Evolutionary conservation across 2,329 filamentous ascomycete species (phyloP).

Genomic region (Beauveria varroae): DNA sequence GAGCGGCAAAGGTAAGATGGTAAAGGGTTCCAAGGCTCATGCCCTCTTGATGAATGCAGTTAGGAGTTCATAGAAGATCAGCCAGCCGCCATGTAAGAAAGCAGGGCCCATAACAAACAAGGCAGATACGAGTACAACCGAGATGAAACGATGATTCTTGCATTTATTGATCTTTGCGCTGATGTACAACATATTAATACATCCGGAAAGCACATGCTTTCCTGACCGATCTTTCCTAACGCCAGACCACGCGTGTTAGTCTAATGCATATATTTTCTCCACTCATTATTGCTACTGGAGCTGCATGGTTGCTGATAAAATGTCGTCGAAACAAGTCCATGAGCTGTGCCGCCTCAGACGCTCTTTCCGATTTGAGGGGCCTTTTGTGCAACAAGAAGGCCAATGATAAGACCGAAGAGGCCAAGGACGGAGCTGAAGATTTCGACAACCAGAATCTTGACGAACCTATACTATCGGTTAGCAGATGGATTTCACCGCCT

Average conservation of each 20-base stretch:
- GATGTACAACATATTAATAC: slow-evolving; percentile 32
- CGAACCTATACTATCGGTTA: slow-evolving; percentile 57
- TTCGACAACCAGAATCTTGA: slow-evolving; percentile 97
- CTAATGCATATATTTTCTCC: slow-evolving; percentile 11
- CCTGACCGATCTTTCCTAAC: slow-evolving; percentile 31
- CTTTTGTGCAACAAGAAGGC: slow-evolving; percentile 79
- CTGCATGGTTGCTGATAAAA: background rate
- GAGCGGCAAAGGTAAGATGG: slow-evolving; percentile 52
- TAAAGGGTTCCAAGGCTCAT: slow-evolving; percentile 63
- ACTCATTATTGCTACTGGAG: background rate
- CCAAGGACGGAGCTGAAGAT: slow-evolving; percentile 98
- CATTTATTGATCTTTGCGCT: slow-evolving; percentile 20
- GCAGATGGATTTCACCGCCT: slow-evolving; percentile 12
- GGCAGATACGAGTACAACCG: background rate
- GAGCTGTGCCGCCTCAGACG: slow-evolving; percentile 14
- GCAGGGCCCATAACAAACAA: background rate
- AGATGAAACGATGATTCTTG: slow-evolving; percentile 14
- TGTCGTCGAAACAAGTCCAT: slow-evolving; percentile 2
- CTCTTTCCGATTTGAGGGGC: slow-evolving; percentile 61
- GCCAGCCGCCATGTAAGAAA: background rate
- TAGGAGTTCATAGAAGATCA: slow-evolving; percentile 16
- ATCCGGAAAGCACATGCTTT: slow-evolving; percentile 25
- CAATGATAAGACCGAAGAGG: slow-evolving; percentile 92
- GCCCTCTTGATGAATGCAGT: slow-evolving; percentile 68
- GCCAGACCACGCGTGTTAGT: slow-evolving; percentile 25